These are phyloP conservation scores for Austropuccinia psidii DNA, from an alignment of 1,284 basidiomycete species.

Conservation along the genomic window DNA sequence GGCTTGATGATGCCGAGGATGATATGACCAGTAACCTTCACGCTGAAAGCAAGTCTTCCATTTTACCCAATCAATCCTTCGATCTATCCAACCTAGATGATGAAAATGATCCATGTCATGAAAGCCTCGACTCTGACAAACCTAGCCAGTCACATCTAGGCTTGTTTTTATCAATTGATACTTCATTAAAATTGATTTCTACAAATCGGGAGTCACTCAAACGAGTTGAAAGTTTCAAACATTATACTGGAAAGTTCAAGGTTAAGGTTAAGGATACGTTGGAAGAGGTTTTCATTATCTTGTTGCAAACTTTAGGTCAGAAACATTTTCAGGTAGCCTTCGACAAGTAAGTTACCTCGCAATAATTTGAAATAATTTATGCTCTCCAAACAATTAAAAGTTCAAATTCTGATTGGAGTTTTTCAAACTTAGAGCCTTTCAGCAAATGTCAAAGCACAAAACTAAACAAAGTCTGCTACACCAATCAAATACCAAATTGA, in stretches of 20 bases:
- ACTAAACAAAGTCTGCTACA: not conserved
- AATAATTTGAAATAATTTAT: conserved; percentile 78
- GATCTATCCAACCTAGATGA: not conserved
- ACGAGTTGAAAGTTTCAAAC: conserved; percentile 77
- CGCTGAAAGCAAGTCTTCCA: not conserved
- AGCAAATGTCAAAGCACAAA: not conserved
- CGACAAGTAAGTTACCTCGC: conserved; percentile 56
- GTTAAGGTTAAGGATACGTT: conserved; percentile 61
- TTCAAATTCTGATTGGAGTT: conserved; percentile 51
- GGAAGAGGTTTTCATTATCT: conserved; percentile 80
- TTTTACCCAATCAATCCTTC: not conserved
- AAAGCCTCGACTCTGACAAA: not conserved
- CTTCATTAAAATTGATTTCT: conserved; percentile 84
- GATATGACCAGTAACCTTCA: not conserved
- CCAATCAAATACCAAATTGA: not conserved
- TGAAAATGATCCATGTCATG: conserved; percentile 20
- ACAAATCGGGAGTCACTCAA: conserved; percentile 82
- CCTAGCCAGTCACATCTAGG: conserved; percentile 17
- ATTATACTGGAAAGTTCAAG: conserved; percentile 75
- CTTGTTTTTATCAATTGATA: conserved; percentile 79
- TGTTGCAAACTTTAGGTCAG: conserved; percentile 69
- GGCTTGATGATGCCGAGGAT: conserved; percentile 37
- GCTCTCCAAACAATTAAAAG: conserved; percentile 70
- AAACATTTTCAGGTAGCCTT: conserved; percentile 82
- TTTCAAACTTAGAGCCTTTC: not conserved